phyloP scores from a whole-genome alignment of 768 basidiomycete genomes.

The Tubosaeta brunneosetosa region DNA sequence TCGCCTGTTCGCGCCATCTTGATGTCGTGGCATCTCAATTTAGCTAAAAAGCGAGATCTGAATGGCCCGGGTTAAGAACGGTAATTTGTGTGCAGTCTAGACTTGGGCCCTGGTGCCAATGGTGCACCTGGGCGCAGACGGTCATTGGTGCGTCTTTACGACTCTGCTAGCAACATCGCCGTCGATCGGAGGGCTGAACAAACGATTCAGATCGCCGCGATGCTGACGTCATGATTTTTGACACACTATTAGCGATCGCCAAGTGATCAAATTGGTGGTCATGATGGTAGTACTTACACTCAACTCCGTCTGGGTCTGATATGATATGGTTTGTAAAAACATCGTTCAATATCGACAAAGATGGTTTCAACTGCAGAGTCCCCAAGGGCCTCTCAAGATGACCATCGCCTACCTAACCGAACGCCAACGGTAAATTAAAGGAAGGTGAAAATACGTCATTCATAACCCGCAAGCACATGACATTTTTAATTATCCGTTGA shows the following conservation, averaged over 20 bases:
- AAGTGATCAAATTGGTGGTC: background rate
- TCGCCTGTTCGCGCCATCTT: background rate
- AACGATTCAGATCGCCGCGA: background rate
- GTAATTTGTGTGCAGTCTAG: background rate
- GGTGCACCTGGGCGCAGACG: background rate
- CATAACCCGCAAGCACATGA: background rate
- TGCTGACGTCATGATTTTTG: background rate
- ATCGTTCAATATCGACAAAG: background rate
- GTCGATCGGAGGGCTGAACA: background rate
- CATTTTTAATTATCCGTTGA: background rate
- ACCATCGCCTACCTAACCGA: too few relatives aligned
- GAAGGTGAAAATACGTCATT: background rate
- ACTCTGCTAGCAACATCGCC: background rate
- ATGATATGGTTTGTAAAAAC: background rate
- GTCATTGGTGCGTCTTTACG: background rate
- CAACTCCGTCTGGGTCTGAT: background rate
- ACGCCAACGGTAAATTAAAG: background rate
- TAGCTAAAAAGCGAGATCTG: conserved; percentile 6
- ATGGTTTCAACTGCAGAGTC: background rate
- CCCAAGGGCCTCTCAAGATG: background rate
- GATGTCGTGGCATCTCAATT: conserved; percentile 5
- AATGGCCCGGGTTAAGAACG: background rate
- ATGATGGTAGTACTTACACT: too few relatives aligned
- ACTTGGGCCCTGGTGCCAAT: background rate
- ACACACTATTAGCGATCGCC: background rate